Conservation (phyloP, 2,329 filamentous ascomycete species). For the Ramularia collo-cygni region DNA sequence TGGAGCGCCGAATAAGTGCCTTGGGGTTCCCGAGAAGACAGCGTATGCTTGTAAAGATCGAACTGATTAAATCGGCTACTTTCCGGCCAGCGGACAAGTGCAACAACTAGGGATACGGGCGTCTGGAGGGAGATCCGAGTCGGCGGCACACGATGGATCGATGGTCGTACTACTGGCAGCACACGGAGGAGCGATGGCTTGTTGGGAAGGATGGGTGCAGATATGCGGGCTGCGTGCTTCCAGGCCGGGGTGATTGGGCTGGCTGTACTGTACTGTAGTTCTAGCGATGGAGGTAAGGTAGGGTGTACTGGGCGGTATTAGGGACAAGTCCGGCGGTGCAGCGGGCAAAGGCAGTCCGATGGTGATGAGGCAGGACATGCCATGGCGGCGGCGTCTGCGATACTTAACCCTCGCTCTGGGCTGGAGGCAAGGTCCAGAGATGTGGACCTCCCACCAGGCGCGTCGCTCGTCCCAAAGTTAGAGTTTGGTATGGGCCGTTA, state of each 20-base stretch:
- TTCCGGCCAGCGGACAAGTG: slow-evolving; percentile 31
- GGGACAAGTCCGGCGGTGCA: slow-evolving; percentile 1
- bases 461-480: neutral
- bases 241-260: slow-evolving; percentile 2
- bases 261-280: neutral
- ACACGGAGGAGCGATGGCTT: slow-evolving; percentile 10
- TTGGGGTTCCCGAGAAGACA: slow-evolving; percentile 23
- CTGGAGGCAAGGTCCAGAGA: neutral
- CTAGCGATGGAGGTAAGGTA: neutral
- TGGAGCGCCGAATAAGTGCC: slow-evolving; percentile 16
- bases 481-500: too few relatives aligned
- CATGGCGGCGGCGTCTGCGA: neutral
- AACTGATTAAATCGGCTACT: slow-evolving; percentile 24
- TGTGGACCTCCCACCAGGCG: slow-evolving; percentile 1
- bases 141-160: slow-evolving; percentile 15
- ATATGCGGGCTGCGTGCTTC: slow-evolving; percentile 7
- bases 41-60: slow-evolving; percentile 18
- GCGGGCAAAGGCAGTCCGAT: neutral
- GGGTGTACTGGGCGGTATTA: neutral
- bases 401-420: neutral
- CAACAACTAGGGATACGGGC: slow-evolving; percentile 7
- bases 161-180: slow-evolving; percentile 21
- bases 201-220: slow-evolving; percentile 15
- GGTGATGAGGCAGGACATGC: neutral
- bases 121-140: slow-evolving; percentile 17